phyloP scores from a whole-genome alignment of 208 protist species.

The Leishmania gerbilli region DNA sequence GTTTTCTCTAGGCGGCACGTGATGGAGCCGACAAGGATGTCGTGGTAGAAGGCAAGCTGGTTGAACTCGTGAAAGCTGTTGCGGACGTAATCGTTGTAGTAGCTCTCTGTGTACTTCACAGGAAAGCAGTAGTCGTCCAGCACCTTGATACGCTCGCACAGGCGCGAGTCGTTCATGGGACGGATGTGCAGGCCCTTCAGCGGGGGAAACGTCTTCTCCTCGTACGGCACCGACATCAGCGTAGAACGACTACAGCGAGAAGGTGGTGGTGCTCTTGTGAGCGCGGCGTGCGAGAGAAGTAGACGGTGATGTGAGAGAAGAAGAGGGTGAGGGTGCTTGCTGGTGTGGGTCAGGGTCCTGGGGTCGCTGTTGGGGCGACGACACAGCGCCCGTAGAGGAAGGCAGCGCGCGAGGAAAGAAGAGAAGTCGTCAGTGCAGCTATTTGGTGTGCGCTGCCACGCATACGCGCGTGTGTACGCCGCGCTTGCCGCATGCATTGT shows the following conservation, averaged over 20 bases:
- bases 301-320: neutral
- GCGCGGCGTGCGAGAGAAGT: neutral
- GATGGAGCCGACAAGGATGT: constrained; percentile 91
- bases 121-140: constrained; percentile 79
- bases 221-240: constrained; percentile 25
- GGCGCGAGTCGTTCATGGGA: constrained; percentile 56
- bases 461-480: neutral
- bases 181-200: constrained; percentile 73
- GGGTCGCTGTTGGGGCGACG: neutral
- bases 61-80: constrained; percentile 65
- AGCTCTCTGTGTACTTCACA: constrained; percentile 83
- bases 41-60: constrained; percentile 87
- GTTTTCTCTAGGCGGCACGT: constrained; percentile 87
- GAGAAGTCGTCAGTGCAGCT: neutral
- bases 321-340: neutral
- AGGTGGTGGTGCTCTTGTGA: neutral
- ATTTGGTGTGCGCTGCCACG: neutral
- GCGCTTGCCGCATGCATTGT: neutral
- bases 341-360: neutral
- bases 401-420: neutral
- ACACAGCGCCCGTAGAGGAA: neutral
- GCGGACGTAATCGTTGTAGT: constrained; percentile 81
- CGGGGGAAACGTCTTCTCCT: constrained; percentile 33
- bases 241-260: neutral
- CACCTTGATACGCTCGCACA: constrained; percentile 81